Percentiles rank a stretch among this genome's conserved stretches.
Evolutionary conservation across 148 eudicot species (phyloP).

Genomic region (Tetragonia tetragonoides): DNA sequence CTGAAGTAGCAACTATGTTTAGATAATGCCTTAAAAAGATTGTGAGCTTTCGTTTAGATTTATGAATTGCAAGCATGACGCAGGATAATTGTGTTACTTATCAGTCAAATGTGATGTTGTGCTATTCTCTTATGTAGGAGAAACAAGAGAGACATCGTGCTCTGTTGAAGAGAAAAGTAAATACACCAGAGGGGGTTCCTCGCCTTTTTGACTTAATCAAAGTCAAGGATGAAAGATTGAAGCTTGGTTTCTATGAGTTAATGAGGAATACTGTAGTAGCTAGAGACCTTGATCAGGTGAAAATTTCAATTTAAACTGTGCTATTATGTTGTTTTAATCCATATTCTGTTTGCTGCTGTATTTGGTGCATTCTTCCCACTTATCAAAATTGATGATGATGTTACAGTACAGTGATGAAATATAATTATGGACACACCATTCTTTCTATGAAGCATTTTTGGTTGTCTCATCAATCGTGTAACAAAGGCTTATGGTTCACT

Average conservation of each 20-base stretch:
- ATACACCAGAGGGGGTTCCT: constrained; percentile 83
- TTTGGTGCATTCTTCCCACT: background rate
- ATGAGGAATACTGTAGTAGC: constrained; percentile 92
- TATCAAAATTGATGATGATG: background rate
- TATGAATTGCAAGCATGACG: background rate
- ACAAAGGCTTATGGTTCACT: background rate
- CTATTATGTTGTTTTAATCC: background rate
- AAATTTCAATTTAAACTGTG: background rate
- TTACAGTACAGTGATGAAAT: background rate
- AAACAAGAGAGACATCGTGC: constrained; percentile 66
- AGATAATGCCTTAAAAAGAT: background rate
- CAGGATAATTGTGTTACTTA: background rate
- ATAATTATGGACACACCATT: background rate
- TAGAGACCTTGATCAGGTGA: constrained; percentile 83
- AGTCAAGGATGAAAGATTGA: constrained; percentile 82
- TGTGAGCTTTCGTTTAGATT: background rate
- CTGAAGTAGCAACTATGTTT: background rate
- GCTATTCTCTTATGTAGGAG: constrained; percentile 54
- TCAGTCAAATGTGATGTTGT: background rate
- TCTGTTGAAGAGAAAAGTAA: constrained; percentile 64
- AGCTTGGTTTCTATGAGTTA: constrained; percentile 81
- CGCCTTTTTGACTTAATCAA: constrained; percentile 86
- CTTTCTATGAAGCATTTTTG: background rate
- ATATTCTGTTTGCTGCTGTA: background rate
- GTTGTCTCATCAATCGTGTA: background rate